Conservation (phyloP, 306 rosid genomes). For the Boehmeria nivea region DNA sequence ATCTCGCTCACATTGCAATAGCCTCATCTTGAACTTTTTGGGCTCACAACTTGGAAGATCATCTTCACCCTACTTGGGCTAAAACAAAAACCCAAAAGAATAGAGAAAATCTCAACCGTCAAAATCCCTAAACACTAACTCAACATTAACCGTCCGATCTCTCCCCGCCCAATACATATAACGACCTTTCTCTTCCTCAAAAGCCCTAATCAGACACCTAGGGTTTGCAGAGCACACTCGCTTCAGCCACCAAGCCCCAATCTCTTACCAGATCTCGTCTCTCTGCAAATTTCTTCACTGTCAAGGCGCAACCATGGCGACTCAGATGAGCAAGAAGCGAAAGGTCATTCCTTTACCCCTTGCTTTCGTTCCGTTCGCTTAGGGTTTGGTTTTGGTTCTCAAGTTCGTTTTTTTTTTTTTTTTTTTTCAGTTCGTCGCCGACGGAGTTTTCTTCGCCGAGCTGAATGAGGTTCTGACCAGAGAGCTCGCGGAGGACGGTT, state of each 20-base stretch:
- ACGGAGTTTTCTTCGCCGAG: constrained; percentile 78
- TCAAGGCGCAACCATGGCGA: constrained; percentile 27
- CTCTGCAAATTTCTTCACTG: no score
- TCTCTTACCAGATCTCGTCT: constrained; percentile 9
- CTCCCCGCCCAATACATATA: constrained; percentile 3
- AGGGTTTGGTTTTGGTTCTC: background rate
- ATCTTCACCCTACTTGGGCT: no score
- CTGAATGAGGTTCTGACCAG: constrained; percentile 64
- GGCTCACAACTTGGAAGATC: background rate
- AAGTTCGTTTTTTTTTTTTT: background rate
- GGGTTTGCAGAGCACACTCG: constrained; percentile 38
- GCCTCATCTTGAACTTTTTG: background rate
- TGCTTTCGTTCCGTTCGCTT: background rate
- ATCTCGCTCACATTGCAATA: no score
- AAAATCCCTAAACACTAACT: constrained; percentile 1
- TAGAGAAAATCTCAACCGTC: constrained; percentile 21
- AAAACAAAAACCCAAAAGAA: no score
- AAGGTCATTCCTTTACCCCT: constrained; percentile 32
- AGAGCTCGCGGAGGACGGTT: constrained; percentile 74
- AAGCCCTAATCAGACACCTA: background rate
- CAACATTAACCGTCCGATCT: constrained; percentile 21
- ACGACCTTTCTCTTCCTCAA: background rate
- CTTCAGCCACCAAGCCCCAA: background rate
- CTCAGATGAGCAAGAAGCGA: constrained; percentile 73
- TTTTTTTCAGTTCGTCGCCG: constrained; percentile 49